Base-by-base conservation (phyloP, 2,329 filamentous ascomycete species). In the Neofusicoccum sp. region DNA sequence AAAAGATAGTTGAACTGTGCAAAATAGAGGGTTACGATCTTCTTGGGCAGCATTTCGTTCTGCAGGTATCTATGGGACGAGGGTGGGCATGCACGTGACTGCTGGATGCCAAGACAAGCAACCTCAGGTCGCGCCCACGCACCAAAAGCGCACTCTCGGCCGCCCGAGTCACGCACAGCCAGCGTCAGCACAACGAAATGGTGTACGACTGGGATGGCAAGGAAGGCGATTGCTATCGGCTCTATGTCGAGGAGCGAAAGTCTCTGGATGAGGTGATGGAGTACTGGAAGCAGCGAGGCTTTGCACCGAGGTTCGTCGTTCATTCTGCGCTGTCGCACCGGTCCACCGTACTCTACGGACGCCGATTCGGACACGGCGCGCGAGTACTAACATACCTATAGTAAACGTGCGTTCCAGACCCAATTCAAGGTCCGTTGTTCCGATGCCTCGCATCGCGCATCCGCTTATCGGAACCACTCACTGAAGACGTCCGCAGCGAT, bases 221-320 rank as follows among this genome's bases (percentile, higher is more conserved):
- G 73, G 80, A 84, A 68, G 82, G 84, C 43, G 80, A 86, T 65
- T 88, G 85, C 76, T 86, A 84, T 72, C 83, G 85, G 65, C 83
- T 95, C 69, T 95, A 92, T 69, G 90, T 93, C 66, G 84, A 87
- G 62, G 88, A 95, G 76, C 86, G 86, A 67, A 88, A 84, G 76
- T 84, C 86, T 41, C 77, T 93, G 61, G 86, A 89, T 68, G 86
- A 93, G 65, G 88, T 95, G 43, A 89, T 90, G 79, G 81, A 86
- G 28, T 86, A 87, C 69, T 87, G 70, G 69, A 85, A 81, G 65
- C 78, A 78, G 61, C 80, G 88, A 77, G 81, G 84, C 63, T 91
- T 92, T 73, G 80, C 84, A 31, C 89, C 90, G 24, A 89, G 87
- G 88, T 89, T 79, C 38, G 70, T 72, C 30, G 43, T 43, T 36